Base-by-base conservation (phyloP, 768 basidiomycete species). In the Trametopsis cervina region DNA sequence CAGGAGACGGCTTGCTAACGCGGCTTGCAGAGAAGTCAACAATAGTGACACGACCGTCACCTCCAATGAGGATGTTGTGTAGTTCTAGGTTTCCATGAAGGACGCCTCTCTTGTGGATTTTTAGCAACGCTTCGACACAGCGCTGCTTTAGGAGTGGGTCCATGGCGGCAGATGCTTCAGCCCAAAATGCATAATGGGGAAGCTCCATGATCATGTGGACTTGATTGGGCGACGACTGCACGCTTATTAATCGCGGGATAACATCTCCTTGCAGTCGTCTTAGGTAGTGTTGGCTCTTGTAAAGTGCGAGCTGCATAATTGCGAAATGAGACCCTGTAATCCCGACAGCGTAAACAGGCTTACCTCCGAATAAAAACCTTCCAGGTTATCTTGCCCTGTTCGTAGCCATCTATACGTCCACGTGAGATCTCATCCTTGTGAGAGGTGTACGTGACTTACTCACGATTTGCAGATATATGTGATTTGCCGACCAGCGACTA, bases 121-220 rank as follows among this genome's bases (percentile, higher is more conserved):
- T 67, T 46, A 69, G 61, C 52, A 75, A 76, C 9, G 80, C 75
- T 3, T 67, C 66, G 9, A 84, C 60, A 48, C 76, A 73, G 25
- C 66, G 66, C 47, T 73, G 66, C 61, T 83, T 83, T 45, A 81
- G 61, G 10, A 69, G 60, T 5, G 61, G 54, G 3, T 81, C 78
- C 80, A 84, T 83, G 37, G 67, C 70, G 2, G 72, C 60, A 4
- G 72, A 76, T 12, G 83, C 77, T 53, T 81, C 74, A 51, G 80
- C 71, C 80, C 82, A 83, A 60, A 81, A 78, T 5, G 70, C 68
- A 13, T 63, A 65, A 54, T 83, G 78, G 0, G 82, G 82, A 13
- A 74, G 63, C 54, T 76, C 77, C 69, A 79, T 75, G 11, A 72
- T 67, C 4, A 75, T 57, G 54, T 69, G 69, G 40, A 76, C 63